Evolutionary conservation across 306 rosid species (phyloP).

Genomic region (Medicago ruthenica): DNA sequence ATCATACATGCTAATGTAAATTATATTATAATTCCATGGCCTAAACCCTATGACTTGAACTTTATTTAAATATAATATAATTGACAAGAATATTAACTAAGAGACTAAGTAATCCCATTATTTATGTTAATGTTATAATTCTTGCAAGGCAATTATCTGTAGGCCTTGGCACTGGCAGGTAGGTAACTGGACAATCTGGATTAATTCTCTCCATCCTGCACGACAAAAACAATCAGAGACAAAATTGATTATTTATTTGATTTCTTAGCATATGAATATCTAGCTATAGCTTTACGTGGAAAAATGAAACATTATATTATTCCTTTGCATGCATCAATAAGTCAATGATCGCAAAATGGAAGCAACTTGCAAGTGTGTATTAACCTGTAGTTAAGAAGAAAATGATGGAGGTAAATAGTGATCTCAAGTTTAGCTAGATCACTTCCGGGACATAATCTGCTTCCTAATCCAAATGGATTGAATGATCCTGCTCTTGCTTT

Average conservation of each 20-base stretch:
- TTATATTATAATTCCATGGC: background rate
- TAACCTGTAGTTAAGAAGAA: conserved; percentile 64
- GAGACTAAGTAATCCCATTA: background rate
- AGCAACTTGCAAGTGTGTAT: background rate
- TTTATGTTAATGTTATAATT: conserved; percentile 50
- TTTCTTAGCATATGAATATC: background rate
- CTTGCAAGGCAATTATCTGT: conserved; percentile 66
- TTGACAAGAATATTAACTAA: background rate
- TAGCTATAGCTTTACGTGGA: too few relatives aligned
- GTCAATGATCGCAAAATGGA: background rate
- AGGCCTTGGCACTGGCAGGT: conserved; percentile 62
- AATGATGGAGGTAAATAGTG: conserved; percentile 68
- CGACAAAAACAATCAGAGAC: too few relatives aligned
- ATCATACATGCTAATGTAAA: background rate
- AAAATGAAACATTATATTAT: background rate
- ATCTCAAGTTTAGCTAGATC: conserved; percentile 67
- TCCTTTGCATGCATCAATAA: background rate
- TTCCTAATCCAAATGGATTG: conserved; percentile 72
- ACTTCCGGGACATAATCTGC: conserved; percentile 65
- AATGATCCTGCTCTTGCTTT: conserved; percentile 60
- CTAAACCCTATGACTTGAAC: background rate
- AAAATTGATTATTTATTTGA: background rate
- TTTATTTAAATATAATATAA: background rate
- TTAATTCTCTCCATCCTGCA: conserved; percentile 64
- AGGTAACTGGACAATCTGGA: conserved; percentile 48